Conservation (phyloP, 108 stramenopile species). For the Fragilariopsis cylindrus region DNA sequence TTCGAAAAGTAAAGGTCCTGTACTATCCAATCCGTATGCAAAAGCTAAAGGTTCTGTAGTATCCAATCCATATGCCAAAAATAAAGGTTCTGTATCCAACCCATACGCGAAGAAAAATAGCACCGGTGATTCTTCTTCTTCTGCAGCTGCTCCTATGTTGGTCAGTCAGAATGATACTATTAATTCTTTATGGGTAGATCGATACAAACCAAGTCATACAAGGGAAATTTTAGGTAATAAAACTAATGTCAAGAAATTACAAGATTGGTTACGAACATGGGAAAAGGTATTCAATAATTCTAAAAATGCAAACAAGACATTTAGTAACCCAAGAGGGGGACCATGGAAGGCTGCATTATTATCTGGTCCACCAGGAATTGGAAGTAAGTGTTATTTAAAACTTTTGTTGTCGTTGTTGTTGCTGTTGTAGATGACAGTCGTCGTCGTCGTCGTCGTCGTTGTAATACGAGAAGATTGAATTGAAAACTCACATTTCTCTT, state of each 20-base stretch:
- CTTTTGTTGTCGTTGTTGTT: not conserved
- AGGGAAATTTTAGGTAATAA: constrained; percentile 81
- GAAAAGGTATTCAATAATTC: constrained; percentile 70
- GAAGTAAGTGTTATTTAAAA: constrained; percentile 50
- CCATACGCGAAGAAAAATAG: constrained; percentile 38
- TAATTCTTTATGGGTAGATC: constrained; percentile 91
- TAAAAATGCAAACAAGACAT: constrained; percentile 45
- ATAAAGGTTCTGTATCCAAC: constrained; percentile 19
- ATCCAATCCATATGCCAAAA: constrained; percentile 65
- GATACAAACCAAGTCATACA: constrained; percentile 74
- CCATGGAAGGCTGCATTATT: constrained; percentile 90
- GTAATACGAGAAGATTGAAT: not conserved
- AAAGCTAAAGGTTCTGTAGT: constrained; percentile 20
- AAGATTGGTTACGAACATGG: constrained; percentile 75
- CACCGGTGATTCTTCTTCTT: constrained; percentile 1
- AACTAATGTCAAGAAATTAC: constrained; percentile 64
- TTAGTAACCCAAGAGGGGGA: constrained; percentile 48
- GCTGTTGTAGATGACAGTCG: not conserved
- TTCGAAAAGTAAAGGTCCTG: constrained; percentile 28
- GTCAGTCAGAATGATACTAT: not conserved
- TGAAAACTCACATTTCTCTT: not conserved
- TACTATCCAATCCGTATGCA: constrained; percentile 38
- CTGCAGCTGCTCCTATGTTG: not conserved
- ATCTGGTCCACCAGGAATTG: constrained; percentile 97
- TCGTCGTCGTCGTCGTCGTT: not conserved